phyloP scores from a whole-genome alignment of 2,329 filamentous ascomycete genomes.

The Scytalidium lignicola region DNA sequence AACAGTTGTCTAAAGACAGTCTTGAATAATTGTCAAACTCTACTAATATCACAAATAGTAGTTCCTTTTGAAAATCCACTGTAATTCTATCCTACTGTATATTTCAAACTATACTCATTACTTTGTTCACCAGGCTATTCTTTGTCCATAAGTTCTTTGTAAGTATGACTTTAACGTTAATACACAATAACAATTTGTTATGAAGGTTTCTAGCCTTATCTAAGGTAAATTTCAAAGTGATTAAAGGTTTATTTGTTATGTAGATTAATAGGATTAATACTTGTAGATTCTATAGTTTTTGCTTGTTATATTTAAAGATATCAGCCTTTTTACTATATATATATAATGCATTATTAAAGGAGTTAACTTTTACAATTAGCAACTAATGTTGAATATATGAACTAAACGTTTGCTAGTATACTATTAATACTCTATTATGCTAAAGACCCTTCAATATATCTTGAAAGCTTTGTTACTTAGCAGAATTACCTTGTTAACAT shows the following conservation, averaged over 20 bases:
- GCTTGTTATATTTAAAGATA: neutral
- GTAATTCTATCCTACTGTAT: conserved; percentile 1
- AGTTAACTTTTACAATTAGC: too few relatives aligned
- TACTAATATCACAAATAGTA: conserved; percentile 2
- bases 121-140: conserved; percentile 4
- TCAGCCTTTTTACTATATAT: conserved; percentile 6
- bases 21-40: conserved; percentile 6
- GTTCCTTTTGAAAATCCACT: conserved; percentile 1
- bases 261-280: too few relatives aligned
- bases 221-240: conserved; percentile 1
- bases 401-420: conserved; percentile 4
- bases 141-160: conserved; percentile 9
- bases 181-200: conserved; percentile 1
- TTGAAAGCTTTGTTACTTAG: conserved; percentile 2
- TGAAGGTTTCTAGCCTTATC: conserved; percentile 3
- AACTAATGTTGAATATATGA: conserved; percentile 4
- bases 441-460: conserved; percentile 1
- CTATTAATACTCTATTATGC: neutral
- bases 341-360: conserved; percentile 5
- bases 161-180: conserved; percentile 6
- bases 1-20: neutral
- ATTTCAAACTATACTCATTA: conserved; percentile 2
- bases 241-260: conserved; percentile 2
- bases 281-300: too few relatives aligned
- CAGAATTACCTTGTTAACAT: conserved; percentile 8